A percentile compares a stretch with the other conserved stretches of the same genome.
phyloP scores from a whole-genome alignment of 495 filamentous ascomycete genomes.

The Podospora anserina region DNA sequence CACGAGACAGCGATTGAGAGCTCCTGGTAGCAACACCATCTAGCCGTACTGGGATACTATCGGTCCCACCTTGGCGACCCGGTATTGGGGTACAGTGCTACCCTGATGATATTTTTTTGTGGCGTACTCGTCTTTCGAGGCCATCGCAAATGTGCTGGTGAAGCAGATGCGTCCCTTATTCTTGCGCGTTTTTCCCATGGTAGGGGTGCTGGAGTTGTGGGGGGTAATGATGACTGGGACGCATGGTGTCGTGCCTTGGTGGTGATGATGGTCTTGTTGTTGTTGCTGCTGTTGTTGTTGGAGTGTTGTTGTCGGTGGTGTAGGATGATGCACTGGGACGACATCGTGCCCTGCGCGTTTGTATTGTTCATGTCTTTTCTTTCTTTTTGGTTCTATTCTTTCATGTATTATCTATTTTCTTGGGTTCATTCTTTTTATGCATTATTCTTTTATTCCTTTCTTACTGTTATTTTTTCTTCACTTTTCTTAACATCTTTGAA shows the following conservation, averaged over 20 bases:
- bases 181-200: too few species aligned
- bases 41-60: too few species aligned
- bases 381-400: not conserved
- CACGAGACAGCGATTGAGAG: too few species aligned
- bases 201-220: not conserved
- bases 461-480: not conserved
- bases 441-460: not conserved
- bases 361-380: not conserved
- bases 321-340: not conserved
- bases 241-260: not conserved
- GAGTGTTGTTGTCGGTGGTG: not conserved
- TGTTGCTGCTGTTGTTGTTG: not conserved
- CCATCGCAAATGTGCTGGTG: too few species aligned
- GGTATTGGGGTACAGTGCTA: too few species aligned
- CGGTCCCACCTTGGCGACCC: not conserved
- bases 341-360: not conserved
- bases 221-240: not conserved
- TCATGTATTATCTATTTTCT: not conserved
- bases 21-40: too few species aligned
- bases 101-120: too few species aligned
- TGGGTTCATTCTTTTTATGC: not conserved
- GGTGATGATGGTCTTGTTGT: not conserved
- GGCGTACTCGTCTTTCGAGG: too few species aligned
- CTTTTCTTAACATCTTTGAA: not conserved
- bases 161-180: too few species aligned